phyloP scores from a whole-genome alignment of 768 basidiomycete species.

The Leccinum ochraceum region DNA sequence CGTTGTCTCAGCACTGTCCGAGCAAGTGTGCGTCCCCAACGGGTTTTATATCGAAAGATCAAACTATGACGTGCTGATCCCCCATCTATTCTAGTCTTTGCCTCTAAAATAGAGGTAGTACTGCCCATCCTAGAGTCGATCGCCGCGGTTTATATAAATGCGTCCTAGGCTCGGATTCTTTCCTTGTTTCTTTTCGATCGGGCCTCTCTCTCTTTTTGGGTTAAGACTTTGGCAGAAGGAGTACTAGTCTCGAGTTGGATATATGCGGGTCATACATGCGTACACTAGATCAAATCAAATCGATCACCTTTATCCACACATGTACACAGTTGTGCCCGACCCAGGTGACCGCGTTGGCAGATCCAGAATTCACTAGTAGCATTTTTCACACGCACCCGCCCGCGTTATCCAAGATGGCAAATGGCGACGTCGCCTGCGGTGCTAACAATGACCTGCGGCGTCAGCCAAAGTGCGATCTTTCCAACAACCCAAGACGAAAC shows the following conservation, averaged over 20 bases:
- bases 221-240: not conserved
- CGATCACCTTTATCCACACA: not conserved
- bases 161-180: not conserved
- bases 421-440: slow-evolving; percentile 27
- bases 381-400: slow-evolving; percentile 16
- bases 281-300: not conserved
- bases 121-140: slow-evolving; percentile 27
- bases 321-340: not conserved
- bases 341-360: not conserved
- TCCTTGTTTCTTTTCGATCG: not conserved
- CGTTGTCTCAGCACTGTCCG: slow-evolving; percentile 21
- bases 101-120: slow-evolving; percentile 27
- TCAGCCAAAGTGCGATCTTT: slow-evolving; percentile 2
- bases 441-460: slow-evolving; percentile 10
- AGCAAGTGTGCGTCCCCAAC: slow-evolving; percentile 20
- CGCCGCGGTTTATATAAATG: not conserved
- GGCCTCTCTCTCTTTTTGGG: not conserved
- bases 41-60: not conserved
- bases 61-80: not conserved
- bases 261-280: not conserved
- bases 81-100: slow-evolving; percentile 18
- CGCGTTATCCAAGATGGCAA: slow-evolving; percentile 27
- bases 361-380: not conserved
- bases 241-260: slow-evolving; percentile 1
- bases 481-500: not conserved